These are phyloP conservation scores for Teratosphaeria viscida DNA, from an alignment of 2,329 filamentous ascomycete species.

Conservation along the genomic window DNA sequence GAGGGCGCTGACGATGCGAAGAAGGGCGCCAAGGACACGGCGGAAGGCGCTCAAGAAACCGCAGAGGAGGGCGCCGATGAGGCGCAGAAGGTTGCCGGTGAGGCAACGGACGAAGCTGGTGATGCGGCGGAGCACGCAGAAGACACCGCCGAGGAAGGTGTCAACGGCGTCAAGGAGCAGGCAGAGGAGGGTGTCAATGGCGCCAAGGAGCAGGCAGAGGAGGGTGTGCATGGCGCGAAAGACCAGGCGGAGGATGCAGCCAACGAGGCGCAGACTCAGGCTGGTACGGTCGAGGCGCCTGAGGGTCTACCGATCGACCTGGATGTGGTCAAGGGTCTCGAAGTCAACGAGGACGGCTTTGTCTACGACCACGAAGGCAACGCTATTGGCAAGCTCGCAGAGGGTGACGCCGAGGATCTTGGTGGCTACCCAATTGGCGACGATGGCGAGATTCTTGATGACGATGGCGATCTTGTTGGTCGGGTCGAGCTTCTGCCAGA, in stretches of 20 bases:
- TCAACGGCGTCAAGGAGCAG: conserved; percentile 5
- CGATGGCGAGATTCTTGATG: conserved; percentile 45
- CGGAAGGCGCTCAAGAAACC: conserved; percentile 21
- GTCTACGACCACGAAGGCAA: conserved; percentile 43
- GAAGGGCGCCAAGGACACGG: conserved; percentile 18
- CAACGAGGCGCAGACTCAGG: conserved; percentile 15
- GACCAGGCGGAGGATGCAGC: conserved; percentile 17
- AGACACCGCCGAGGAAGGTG: conserved; percentile 15
- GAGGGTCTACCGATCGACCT: conserved; percentile 34
- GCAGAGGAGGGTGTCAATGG: conserved; percentile 8
- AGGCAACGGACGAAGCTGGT: conserved; percentile 21
- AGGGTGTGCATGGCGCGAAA: conserved; percentile 18
- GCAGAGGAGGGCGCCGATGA: conserved; percentile 24
- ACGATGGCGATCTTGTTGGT: conserved; percentile 45
- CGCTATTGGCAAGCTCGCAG: conserved; percentile 38
- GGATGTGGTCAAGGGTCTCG: conserved; percentile 38
- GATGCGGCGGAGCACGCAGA: conserved; percentile 23
- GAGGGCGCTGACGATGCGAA: conserved; percentile 14
- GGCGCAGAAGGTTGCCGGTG: conserved; percentile 21
- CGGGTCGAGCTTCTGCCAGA: conserved; percentile 42
- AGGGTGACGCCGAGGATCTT: conserved; percentile 44
- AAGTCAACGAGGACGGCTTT: conserved; percentile 45
- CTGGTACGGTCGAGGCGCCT: conserved; percentile 9
- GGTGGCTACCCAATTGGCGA: conserved; percentile 43
- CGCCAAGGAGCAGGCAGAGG: conserved; percentile 19